phyloP scores from a whole-genome alignment of 495 filamentous ascomycete species.

The Cercophora newfieldiana region DNA sequence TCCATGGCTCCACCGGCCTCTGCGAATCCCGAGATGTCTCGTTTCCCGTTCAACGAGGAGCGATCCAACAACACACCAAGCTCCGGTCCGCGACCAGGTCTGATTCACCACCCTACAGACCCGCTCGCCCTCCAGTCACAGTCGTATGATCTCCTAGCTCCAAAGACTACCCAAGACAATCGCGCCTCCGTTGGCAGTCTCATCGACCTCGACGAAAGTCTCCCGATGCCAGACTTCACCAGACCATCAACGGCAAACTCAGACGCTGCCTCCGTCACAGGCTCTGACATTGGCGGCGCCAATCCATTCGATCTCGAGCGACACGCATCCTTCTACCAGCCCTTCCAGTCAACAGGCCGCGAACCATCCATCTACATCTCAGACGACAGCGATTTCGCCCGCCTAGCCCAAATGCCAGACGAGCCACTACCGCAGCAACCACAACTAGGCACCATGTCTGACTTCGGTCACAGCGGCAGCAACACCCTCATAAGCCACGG shows the following conservation, averaged over 20 bases:
- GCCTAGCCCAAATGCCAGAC: constrained; percentile 22
- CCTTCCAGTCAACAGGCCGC: constrained; percentile 32
- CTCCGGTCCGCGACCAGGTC: constrained; percentile 40
- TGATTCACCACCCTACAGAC: constrained; percentile 54
- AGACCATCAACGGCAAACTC: constrained; percentile 57
- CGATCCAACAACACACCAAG: constrained; percentile 21
- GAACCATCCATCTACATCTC: constrained; percentile 56
- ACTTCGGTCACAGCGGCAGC: constrained; percentile 18
- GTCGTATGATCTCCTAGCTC: constrained; percentile 38
- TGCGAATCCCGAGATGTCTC: constrained; percentile 50
- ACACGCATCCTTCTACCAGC: constrained; percentile 52
- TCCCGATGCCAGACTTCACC: constrained; percentile 36
- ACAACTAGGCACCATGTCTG: background rate
- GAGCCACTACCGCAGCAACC: constrained; percentile 8
- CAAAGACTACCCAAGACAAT: constrained; percentile 29
- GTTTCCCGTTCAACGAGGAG: constrained; percentile 47
- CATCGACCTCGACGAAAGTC: constrained; percentile 55
- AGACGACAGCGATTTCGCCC: constrained; percentile 47
- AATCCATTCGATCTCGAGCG: constrained; percentile 58
- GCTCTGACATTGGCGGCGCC: constrained; percentile 47
- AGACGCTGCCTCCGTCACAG: constrained; percentile 47
- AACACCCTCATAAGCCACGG: constrained; percentile 22
- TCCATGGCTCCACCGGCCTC: constrained; percentile 50
- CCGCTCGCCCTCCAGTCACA: constrained; percentile 46
- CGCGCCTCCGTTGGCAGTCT: constrained; percentile 47